These are phyloP conservation scores for Didymella pomorum DNA, from an alignment of 2,329 filamentous ascomycete genomes.

Conservation along the genomic window DNA sequence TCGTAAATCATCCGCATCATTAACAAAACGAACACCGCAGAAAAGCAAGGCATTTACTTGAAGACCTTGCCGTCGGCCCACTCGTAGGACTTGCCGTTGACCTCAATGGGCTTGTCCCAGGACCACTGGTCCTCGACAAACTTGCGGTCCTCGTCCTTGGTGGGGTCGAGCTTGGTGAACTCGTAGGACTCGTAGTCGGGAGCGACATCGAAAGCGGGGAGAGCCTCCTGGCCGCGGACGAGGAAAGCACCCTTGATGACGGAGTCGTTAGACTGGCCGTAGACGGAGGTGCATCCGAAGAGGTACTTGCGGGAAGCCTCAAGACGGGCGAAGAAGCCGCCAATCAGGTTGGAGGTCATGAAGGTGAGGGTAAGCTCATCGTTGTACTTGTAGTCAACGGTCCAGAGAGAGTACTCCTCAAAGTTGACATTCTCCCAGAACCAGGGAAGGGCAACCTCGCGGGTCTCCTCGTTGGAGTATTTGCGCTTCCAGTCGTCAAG, in stretches of 20 bases:
- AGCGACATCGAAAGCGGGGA: conserved; percentile 92
- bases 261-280: conserved; percentile 86
- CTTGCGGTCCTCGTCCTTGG: conserved; percentile 82
- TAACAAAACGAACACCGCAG: conserved; percentile 32
- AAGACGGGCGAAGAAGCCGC: conserved; percentile 95
- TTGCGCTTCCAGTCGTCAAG: conserved; percentile 99
- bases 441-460: conserved; percentile 84
- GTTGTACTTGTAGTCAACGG: conserved; percentile 98
- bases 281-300: conserved; percentile 90
- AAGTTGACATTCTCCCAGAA: conserved; percentile 98
- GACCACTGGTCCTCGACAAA: conserved; percentile 88
- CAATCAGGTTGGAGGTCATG: conserved; percentile 99
- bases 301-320: conserved; percentile 98
- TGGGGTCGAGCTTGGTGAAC: conserved; percentile 95
- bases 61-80: conserved; percentile 97
- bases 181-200: conserved; percentile 96
- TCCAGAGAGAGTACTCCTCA: conserved; percentile 96
- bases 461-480: conserved; percentile 95
- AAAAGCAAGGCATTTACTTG: conserved; percentile 73
- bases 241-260: conserved; percentile 93
- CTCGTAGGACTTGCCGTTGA: conserved; percentile 87
- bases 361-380: conserved; percentile 96
- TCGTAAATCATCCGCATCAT: conserved; percentile 49
- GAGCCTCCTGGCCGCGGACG: conserved; percentile 87
- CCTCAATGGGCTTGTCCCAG: conserved; percentile 84